phyloP scores from a whole-genome alignment of 768 basidiomycete genomes.

The Mycena haematopus region DNA sequence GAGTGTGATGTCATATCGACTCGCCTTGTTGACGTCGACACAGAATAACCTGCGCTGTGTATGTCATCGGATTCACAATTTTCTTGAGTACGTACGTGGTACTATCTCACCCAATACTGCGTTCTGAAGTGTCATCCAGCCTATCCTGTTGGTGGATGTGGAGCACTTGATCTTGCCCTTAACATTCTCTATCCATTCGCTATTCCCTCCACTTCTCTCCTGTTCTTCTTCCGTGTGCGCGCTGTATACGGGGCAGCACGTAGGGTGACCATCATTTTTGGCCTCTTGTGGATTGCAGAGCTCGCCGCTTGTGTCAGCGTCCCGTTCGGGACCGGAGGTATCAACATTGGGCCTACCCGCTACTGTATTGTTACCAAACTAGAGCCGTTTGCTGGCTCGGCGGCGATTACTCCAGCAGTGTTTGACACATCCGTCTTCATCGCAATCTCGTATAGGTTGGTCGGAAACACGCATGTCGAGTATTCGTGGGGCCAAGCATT shows the following conservation, averaged over 20 bases:
- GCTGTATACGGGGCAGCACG: not conserved
- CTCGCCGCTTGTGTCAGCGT: not conserved
- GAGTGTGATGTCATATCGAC: not conserved
- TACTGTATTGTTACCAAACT: not conserved
- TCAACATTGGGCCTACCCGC: not conserved
- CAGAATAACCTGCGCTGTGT: not conserved
- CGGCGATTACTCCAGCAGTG: slow-evolving; percentile 32
- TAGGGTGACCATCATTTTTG: not conserved
- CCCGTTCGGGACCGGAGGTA: not conserved
- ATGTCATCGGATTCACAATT: not conserved
- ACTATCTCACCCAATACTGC: too few relatives aligned
- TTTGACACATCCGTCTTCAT: slow-evolving; percentile 40
- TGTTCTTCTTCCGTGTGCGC: slow-evolving; percentile 16
- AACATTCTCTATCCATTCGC: not conserved
- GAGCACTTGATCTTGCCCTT: not conserved
- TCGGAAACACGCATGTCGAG: slow-evolving; percentile 14
- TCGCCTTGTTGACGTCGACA: not conserved
- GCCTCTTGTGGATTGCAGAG: not conserved
- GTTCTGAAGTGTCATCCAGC: not conserved
- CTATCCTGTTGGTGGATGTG: not conserved
- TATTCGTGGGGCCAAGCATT: not conserved
- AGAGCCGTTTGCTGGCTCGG: slow-evolving; percentile 6
- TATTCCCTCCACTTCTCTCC: not conserved
- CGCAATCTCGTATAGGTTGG: slow-evolving; percentile 38
- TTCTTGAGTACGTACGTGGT: not conserved